These are phyloP conservation scores for Nothopassalora personata DNA, from an alignment of 2,329 filamentous ascomycete genomes.

Conservation along the genomic window DNA sequence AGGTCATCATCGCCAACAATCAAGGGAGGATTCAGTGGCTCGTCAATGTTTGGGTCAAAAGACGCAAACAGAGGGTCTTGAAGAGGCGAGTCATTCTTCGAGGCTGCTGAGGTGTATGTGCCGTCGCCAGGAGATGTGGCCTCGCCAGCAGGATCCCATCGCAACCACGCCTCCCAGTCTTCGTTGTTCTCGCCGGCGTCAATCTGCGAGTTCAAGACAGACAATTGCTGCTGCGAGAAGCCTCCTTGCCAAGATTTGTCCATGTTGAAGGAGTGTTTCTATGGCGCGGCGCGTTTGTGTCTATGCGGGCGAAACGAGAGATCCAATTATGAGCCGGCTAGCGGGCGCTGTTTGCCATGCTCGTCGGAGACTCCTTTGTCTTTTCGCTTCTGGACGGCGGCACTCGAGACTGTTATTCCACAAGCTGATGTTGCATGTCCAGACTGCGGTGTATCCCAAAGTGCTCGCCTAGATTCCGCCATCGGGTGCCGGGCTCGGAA, in stretches of 20 bases:
- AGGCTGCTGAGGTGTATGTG: slow-evolving; percentile 30
- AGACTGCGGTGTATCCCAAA: not conserved
- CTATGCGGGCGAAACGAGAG: slow-evolving; percentile 2
- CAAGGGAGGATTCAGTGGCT: slow-evolving; percentile 28
- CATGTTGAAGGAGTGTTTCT: slow-evolving; percentile 10
- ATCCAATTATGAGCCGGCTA: not conserved
- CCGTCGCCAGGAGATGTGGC: slow-evolving; percentile 32
- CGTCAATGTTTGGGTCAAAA: slow-evolving; percentile 22
- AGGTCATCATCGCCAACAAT: slow-evolving; percentile 32
- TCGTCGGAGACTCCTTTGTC: not conserved
- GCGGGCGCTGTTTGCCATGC: not conserved
- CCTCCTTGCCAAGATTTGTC: slow-evolving; percentile 18
- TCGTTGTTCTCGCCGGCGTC: slow-evolving; percentile 19
- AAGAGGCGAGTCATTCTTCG: slow-evolving; percentile 33
- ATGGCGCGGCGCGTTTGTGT: not conserved
- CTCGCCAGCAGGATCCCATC: slow-evolving; percentile 41
- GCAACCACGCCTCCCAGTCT: slow-evolving; percentile 46
- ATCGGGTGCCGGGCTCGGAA: not conserved
- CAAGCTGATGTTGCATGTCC: not conserved
- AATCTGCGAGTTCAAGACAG: slow-evolving; percentile 12
- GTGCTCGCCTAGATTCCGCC: not conserved
- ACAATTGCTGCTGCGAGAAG: slow-evolving; percentile 11
- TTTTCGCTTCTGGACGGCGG: not conserved
- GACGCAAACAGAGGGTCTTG: slow-evolving; percentile 29
- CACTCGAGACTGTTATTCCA: not conserved